Conservation (phyloP, 2,329 filamentous ascomycete genomes). For the Colletotrichum musicola region DNA sequence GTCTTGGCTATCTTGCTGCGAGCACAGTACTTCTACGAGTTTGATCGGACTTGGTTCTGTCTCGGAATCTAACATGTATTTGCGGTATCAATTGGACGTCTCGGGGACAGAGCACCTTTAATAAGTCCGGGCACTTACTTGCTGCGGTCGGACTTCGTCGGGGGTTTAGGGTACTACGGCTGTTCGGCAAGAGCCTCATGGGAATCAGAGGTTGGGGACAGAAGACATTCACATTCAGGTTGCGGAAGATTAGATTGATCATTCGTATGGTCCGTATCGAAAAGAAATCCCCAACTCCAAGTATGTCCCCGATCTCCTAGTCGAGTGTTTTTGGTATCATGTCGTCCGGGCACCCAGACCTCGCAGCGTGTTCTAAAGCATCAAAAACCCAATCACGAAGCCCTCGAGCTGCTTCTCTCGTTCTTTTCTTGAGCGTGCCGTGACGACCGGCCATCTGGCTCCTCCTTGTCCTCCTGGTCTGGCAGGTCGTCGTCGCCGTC, state of each 20-base stretch:
- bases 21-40: too few species aligned
- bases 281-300: background rate
- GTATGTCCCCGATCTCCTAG: background rate
- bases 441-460: background rate
- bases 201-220: too few species aligned
- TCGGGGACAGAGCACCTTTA: too few species aligned
- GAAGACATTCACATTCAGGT: too few species aligned
- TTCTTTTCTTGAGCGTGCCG: background rate
- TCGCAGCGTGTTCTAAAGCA: background rate
- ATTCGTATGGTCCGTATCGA: background rate
- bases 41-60: too few species aligned
- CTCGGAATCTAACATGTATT: too few species aligned
- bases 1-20: too few species aligned
- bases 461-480: background rate
- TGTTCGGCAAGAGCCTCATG: too few species aligned
- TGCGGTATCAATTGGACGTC: too few species aligned
- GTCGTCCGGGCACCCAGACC: background rate
- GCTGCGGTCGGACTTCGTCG: too few species aligned
- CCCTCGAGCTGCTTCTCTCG: background rate
- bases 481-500: background rate
- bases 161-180: too few species aligned
- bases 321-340: conserved; percentile 12
- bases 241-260: background rate
- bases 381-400: background rate
- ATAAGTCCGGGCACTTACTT: too few species aligned